phyloP scores from a whole-genome alignment of 2,329 filamentous ascomycete species.

The Nemania bipapillata region DNA sequence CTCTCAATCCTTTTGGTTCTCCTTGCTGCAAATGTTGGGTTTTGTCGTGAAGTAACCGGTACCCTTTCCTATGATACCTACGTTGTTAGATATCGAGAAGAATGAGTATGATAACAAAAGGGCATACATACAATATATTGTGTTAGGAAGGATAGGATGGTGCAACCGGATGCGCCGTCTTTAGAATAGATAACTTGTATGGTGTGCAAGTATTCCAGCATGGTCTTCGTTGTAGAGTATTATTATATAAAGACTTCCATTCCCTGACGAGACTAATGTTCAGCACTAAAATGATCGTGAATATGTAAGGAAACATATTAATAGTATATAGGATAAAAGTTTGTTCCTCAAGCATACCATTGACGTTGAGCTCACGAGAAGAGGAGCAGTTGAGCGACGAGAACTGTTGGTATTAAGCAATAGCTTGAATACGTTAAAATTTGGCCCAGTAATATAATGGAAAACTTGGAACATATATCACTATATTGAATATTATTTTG shows the following conservation, averaged over 20 bases:
- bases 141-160: too few relatives aligned
- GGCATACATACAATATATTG: background rate
- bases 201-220: too few relatives aligned
- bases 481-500: background rate
- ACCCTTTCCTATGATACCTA: background rate
- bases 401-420: background rate
- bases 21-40: background rate
- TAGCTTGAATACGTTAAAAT: background rate
- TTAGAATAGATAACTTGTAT: too few relatives aligned
- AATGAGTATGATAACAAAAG: background rate
- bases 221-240: too few relatives aligned
- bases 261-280: too few relatives aligned
- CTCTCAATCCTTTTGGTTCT: background rate
- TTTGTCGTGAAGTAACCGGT: background rate
- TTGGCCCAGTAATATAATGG: background rate
- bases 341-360: background rate
- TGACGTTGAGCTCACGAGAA: background rate
- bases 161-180: background rate
- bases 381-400: background rate
- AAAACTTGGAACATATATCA: background rate
- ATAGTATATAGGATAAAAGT: too few relatives aligned
- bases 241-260: too few relatives aligned
- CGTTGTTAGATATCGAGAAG: conserved; percentile 7
- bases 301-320: too few relatives aligned
- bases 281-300: too few relatives aligned